phyloP scores from a whole-genome alignment of 768 basidiomycete species.

The Hysterangium stoloniferum region DNA sequence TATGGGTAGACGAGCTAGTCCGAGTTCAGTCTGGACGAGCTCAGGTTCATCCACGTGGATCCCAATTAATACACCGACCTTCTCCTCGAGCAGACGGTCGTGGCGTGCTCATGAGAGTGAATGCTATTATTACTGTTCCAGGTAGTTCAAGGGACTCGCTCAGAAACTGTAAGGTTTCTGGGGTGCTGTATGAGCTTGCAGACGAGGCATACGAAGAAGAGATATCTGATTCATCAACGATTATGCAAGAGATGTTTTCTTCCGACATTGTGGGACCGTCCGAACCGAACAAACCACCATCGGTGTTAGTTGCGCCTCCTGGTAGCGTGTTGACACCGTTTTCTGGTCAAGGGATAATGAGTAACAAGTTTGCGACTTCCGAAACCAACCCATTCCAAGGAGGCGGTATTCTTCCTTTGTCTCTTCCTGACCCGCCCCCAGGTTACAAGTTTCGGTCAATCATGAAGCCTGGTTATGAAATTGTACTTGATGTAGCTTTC shows the following conservation, averaged over 20 bases:
- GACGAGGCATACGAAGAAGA: constrained; percentile 61
- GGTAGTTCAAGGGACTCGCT: constrained; percentile 32
- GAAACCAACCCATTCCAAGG: too few species aligned
- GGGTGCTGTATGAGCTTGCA: constrained; percentile 71
- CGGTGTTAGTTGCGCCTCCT: too few species aligned
- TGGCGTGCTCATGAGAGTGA: constrained; percentile 66
- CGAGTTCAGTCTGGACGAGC: constrained; percentile 54
- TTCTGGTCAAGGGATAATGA: too few species aligned
- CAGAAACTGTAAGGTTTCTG: constrained; percentile 59
- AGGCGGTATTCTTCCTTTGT: constrained; percentile 24
- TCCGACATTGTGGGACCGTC: constrained; percentile 4
- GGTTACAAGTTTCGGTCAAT: constrained; percentile 69
- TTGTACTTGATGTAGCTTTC: constrained; percentile 58
- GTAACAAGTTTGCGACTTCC: background rate
- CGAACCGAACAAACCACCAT: too few species aligned
- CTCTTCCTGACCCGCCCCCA: constrained; percentile 55
- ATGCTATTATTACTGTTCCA: constrained; percentile 50
- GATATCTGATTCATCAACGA: background rate
- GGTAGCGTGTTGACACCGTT: too few species aligned
- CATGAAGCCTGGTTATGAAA: constrained; percentile 51
- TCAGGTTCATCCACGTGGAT: constrained; percentile 60
- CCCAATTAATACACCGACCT: constrained; percentile 49
- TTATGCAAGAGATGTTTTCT: background rate
- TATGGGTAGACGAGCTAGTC: constrained; percentile 82
- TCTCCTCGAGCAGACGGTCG: constrained; percentile 56